Conservation (phyloP, 2,329 filamentous ascomycete genomes). For the Diaporthe humulicola region DNA sequence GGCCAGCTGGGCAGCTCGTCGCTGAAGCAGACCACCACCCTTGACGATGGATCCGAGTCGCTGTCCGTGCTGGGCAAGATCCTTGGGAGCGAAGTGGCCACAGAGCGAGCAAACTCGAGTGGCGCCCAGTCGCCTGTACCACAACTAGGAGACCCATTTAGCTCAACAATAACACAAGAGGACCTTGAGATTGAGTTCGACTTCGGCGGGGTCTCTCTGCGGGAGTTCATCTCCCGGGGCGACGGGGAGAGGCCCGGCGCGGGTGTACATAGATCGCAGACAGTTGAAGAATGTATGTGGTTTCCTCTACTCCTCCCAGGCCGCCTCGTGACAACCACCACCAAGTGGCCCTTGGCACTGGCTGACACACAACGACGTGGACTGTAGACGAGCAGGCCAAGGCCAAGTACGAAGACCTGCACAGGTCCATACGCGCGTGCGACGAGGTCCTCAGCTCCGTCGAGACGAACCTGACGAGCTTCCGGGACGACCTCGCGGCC, state of each 20-base stretch:
- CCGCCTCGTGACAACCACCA: slow-evolving; percentile 25
- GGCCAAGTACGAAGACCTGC: slow-evolving; percentile 89
- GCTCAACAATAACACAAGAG: slow-evolving; percentile 55
- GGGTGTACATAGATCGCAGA: slow-evolving; percentile 67
- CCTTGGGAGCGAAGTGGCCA: slow-evolving; percentile 44
- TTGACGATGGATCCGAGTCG: slow-evolving; percentile 67
- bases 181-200: slow-evolving; percentile 78
- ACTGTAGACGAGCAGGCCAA: slow-evolving; percentile 80
- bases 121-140: slow-evolving; percentile 13
- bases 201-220: slow-evolving; percentile 82
- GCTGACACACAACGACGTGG: slow-evolving; percentile 38
- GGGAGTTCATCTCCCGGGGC: slow-evolving; percentile 70
- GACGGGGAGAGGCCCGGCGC: slow-evolving; percentile 47
- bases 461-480: slow-evolving; percentile 90
- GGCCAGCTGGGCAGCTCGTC: slow-evolving; percentile 67
- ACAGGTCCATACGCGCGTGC: slow-evolving; percentile 89
- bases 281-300: slow-evolving; percentile 78
- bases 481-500: slow-evolving; percentile 90
- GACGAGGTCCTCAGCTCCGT: slow-evolving; percentile 95
- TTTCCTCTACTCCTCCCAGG: slow-evolving; percentile 45
- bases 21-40: slow-evolving; percentile 60
- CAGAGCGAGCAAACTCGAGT: slow-evolving; percentile 1
- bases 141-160: slow-evolving; percentile 34
- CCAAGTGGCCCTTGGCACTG: neutral
- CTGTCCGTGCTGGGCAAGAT: slow-evolving; percentile 51